phyloP scores from a whole-genome alignment of 2,329 filamentous ascomycete species.

The Trichoderma oligosporum region DNA sequence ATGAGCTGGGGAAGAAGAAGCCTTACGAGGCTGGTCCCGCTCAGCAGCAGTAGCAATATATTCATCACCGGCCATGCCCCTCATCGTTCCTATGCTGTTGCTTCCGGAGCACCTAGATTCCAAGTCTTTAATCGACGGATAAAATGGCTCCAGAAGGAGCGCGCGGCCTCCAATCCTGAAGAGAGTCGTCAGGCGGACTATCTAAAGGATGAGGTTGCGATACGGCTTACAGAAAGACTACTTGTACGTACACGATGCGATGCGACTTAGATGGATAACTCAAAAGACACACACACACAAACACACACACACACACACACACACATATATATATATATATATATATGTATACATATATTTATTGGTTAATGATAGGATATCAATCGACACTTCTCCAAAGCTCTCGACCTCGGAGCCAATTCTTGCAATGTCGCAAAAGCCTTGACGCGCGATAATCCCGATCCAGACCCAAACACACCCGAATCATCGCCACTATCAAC shows the following conservation, averaged over 20 bases:
- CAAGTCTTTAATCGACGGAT: slow-evolving; percentile 86
- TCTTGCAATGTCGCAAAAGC: slow-evolving; percentile 76
- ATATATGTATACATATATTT: too few relatives aligned
- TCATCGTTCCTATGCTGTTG: slow-evolving; percentile 68
- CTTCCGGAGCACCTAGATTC: slow-evolving; percentile 70
- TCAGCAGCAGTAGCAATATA: slow-evolving; percentile 20
- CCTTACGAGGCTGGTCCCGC: slow-evolving; percentile 25
- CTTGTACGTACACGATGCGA: slow-evolving; percentile 54
- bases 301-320: too few relatives aligned
- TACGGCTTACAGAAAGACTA: slow-evolving; percentile 77
- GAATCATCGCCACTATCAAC: slow-evolving; percentile 63
- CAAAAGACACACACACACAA: too few relatives aligned
- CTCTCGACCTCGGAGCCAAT: slow-evolving; percentile 72
- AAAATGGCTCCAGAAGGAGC: slow-evolving; percentile 90
- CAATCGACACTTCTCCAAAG: slow-evolving; percentile 77
- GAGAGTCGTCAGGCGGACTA: slow-evolving; percentile 82
- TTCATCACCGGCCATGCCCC: slow-evolving; percentile 21
- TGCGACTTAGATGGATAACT: background rate
- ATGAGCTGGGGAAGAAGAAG: slow-evolving; percentile 25
- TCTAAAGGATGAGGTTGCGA: slow-evolving; percentile 86
- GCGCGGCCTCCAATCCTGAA: slow-evolving; percentile 67
- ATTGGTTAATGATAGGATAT: slow-evolving; percentile 87
- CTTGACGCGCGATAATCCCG: slow-evolving; percentile 66
- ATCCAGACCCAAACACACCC: slow-evolving; percentile 54
- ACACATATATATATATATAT: too few relatives aligned